A percentile compares a stretch with the other conserved stretches of the same genome.
Conservation (phyloP, 2,329 filamentous ascomycete species). For the Fusarium papillatum region DNA sequence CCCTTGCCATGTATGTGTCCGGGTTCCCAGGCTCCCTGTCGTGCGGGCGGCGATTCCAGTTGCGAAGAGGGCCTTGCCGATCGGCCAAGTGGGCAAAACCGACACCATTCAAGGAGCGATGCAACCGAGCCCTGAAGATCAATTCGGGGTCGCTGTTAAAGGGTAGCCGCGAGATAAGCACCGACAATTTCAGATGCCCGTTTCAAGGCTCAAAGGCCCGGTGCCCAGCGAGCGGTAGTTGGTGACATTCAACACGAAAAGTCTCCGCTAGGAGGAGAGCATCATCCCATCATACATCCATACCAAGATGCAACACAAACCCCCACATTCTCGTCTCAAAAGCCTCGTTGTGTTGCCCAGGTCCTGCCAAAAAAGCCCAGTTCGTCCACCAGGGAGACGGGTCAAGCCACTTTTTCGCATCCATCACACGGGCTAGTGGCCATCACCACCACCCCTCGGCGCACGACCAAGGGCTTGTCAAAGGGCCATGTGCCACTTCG, state of each 20-base stretch:
- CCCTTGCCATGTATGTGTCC: constrained; percentile 18
- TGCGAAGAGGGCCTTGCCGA: constrained; percentile 22
- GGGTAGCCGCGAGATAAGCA: background rate
- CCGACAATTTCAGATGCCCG: constrained; percentile 7
- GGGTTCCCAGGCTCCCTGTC: constrained; percentile 23
- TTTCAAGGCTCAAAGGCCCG: constrained; percentile 6
- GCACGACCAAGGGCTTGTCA: constrained; percentile 3
- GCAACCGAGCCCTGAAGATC: constrained; percentile 29
- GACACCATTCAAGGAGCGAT: constrained; percentile 16
- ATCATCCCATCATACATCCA: constrained; percentile 14
- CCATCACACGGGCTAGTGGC: constrained; percentile 7
- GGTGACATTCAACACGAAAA: background rate
- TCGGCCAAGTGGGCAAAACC: constrained; percentile 13
- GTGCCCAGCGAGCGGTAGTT: background rate
- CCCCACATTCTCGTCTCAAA: constrained; percentile 28
- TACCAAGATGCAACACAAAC: constrained; percentile 6
- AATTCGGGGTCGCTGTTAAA: constrained; percentile 16
- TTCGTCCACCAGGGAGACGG: background rate
- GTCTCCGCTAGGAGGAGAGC: constrained; percentile 4
- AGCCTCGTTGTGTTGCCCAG: constrained; percentile 9
- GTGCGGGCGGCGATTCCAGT: constrained; percentile 20
- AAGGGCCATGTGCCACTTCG: constrained; percentile 3
- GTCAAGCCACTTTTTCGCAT: constrained; percentile 13
- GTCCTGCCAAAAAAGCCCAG: background rate
- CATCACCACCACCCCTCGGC: background rate